These are phyloP conservation scores for baker's yeast (Saccharomyces cerevisiae) DNA, from an alignment of 805 yeast genomes.

Conservation along the genomic window DNA sequence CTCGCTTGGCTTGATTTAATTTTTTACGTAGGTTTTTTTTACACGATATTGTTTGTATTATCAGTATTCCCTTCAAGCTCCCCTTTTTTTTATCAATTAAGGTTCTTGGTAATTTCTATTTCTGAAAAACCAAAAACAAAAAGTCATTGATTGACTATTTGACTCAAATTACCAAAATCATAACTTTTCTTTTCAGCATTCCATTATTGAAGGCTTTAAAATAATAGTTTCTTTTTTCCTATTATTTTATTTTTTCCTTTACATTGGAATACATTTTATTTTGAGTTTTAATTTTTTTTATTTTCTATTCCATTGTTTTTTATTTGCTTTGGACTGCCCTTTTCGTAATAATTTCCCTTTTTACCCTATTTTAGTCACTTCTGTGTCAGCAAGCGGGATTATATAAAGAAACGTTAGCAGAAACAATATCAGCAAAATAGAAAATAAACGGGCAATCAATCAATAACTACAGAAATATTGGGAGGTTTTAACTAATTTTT, in stretches of 20 bases:
- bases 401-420: not conserved
- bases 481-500: constrained; percentile 17
- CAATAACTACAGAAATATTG: not conserved
- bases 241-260: not conserved
- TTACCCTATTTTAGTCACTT: not conserved
- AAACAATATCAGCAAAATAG: not conserved
- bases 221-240: not conserved
- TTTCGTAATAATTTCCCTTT: not conserved
- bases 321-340: not conserved
- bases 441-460: not conserved
- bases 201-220: not conserved
- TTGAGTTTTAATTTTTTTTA: not conserved
- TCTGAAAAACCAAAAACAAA: not conserved
- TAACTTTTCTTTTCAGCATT: not conserved
- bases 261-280: not conserved
- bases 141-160: not conserved
- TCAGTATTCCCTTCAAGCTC: not conserved
- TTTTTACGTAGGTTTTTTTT: not conserved
- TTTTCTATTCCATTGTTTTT: not conserved
- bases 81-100: not conserved
- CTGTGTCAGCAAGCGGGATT: not conserved
- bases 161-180: not conserved
- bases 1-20: not conserved
- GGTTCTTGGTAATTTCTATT: not conserved
- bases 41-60: not conserved